Evolutionary conservation across 371 early-diverging fungal species (phyloP), one percentile per base, ranked within the genome.

Genomic region (Chytridiales sp.): DNA sequence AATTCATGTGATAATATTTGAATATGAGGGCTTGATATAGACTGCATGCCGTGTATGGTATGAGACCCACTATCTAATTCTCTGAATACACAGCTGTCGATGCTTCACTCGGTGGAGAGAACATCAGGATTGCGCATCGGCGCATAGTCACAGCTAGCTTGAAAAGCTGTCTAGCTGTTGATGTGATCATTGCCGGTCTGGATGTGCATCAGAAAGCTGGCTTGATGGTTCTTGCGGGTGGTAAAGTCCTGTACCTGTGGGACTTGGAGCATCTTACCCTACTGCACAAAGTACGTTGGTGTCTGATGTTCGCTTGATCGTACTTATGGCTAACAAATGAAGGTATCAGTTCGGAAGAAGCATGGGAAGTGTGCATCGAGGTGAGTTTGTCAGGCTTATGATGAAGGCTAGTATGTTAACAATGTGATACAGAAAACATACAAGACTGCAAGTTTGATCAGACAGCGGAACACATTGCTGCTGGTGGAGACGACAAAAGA

Each of bases 111-210:
- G 69, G 69, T 4, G 75, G 75, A 0, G 47, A 41, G 8, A 75
- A 78, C 62, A 68, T 74, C 34, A 61, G 77, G 17, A 68, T 79
- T 32, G 81, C 80, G 4, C 66, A 73, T 32, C 62, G 82, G 29
- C 48, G 75, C 6, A 65, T 78, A 27, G 76, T 81, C 49, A 66
- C 66, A 2, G 62, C 72, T 17, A 63, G 64, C 1, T 67, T 81
- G 17, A 66, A 73, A 36, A 61, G 67, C 38, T 69, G 75, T 35
- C 63, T 81, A 15, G 74, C 74, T 2, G 47, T 78, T 29, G 82
- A 81, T 43, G 56, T 68, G 19, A 31, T 55, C 4, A 67, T 81
- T 26, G 21, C 67, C 0, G 56, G 61, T 43, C 74, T 81, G 42
- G 78, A 79, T 46, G 43, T 81, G 2, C 62, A 66, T 42, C 26